Percentiles rank a stretch among this genome's conserved stretches.
phyloP scores from a whole-genome alignment of 805 yeast species.

The Torulaspora franciscae region DNA sequence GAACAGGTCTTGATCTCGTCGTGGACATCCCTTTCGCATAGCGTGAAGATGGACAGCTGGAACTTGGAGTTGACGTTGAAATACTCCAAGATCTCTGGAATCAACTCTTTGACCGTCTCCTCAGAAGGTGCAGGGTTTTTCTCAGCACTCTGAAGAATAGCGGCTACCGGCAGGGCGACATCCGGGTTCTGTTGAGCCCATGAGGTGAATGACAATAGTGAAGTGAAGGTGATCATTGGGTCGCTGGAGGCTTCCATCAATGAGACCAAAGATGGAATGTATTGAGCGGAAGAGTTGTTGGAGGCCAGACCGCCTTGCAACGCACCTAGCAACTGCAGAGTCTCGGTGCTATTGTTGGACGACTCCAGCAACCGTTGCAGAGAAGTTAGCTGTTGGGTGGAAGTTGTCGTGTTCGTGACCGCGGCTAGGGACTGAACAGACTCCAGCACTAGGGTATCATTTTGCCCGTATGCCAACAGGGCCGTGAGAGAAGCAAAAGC shows the following conservation, averaged over 20 bases:
- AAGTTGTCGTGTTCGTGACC: constrained; percentile 17
- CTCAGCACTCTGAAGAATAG: constrained; percentile 20
- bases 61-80: constrained; percentile 28
- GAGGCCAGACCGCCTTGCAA: constrained; percentile 17
- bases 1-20: constrained; percentile 26
- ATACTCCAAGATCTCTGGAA: constrained; percentile 26
- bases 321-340: constrained; percentile 18
- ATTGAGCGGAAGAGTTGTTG: constrained; percentile 15
- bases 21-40: constrained; percentile 25
- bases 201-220: constrained; percentile 24
- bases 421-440: constrained; percentile 21
- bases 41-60: constrained; percentile 31
- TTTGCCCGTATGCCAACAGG: constrained; percentile 16
- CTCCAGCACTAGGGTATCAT: constrained; percentile 20
- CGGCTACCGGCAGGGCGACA: constrained; percentile 22
- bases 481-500: constrained; percentile 22
- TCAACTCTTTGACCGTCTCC: constrained; percentile 21
- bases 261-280: constrained; percentile 24
- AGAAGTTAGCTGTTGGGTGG: constrained; percentile 25
- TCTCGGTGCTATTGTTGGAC: constrained; percentile 22
- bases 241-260: constrained; percentile 23
- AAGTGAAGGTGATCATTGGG: constrained; percentile 23
- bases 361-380: constrained; percentile 22
- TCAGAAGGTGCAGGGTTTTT: constrained; percentile 15
- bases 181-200: constrained; percentile 23